These are phyloP conservation scores for Raffaelea ambrosiae DNA, from an alignment of 2,329 filamentous ascomycete species.

Conservation along the genomic window DNA sequence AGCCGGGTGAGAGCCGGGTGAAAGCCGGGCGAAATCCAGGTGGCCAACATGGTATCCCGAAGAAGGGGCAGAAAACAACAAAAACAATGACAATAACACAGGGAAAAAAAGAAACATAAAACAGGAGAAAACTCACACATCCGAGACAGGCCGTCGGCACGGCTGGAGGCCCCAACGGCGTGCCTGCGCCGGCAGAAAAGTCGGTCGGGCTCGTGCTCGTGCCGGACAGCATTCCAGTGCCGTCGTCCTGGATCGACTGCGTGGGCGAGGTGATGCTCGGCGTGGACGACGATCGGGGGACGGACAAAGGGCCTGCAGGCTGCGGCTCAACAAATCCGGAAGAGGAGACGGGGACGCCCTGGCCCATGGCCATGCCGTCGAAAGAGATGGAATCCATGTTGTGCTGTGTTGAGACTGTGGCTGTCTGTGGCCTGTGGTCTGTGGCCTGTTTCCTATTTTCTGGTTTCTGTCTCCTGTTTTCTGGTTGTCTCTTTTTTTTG, in stretches of 20 bases:
- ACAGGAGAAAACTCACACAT: conserved; percentile 34
- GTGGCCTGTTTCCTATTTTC: not conserved
- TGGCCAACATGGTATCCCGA: not conserved
- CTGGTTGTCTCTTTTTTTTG: not conserved
- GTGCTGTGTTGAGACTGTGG: not conserved
- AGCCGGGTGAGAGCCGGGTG: too few relatives aligned
- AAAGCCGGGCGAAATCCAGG: too few relatives aligned
- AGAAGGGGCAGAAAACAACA: not conserved
- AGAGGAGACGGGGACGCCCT: not conserved
- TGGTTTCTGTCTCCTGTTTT: not conserved
- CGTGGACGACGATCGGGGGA: not conserved
- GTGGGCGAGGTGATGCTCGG: not conserved
- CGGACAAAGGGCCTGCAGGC: not conserved
- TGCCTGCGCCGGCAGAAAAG: not conserved
- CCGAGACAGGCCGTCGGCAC: conserved; percentile 44
- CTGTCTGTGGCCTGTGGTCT: not conserved
- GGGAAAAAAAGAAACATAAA: not conserved
- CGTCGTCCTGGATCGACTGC: conserved; percentile 1
- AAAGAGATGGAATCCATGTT: conserved; percentile 3
- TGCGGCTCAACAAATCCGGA: not conserved
- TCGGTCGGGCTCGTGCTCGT: conserved; percentile 5
- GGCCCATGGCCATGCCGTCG: not conserved
- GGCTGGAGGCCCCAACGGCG: not conserved
- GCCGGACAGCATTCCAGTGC: not conserved
- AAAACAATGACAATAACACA: not conserved